A percentile compares a stretch with the other conserved stretches of the same genome.
phyloP scores from a whole-genome alignment of 331 rosid genomes.

The Quercus tomentella region DNA sequence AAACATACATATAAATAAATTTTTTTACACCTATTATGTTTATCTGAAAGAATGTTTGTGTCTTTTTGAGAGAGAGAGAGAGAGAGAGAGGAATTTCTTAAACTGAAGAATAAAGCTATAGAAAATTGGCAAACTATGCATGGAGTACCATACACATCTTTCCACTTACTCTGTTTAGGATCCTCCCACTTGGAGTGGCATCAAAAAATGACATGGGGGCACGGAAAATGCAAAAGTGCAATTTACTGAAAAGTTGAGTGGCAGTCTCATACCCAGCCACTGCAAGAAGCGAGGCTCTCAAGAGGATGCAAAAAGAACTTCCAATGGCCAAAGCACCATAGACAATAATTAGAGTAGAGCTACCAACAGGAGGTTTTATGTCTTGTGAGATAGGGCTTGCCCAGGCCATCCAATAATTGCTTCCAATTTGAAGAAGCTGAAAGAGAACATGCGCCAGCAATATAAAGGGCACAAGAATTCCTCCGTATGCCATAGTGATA shows the following conservation, averaged over 20 bases:
- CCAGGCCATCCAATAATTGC: slow-evolving; percentile 70
- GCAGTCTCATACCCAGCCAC: slow-evolving; percentile 49
- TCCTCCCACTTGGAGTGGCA: slow-evolving; percentile 85
- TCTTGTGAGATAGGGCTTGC: slow-evolving; percentile 39
- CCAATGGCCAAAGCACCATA: slow-evolving; percentile 49
- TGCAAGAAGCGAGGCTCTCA: slow-evolving; percentile 31
- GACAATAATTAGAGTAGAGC: slow-evolving; percentile 27
- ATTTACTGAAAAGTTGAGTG: slow-evolving; percentile 45
- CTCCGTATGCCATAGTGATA: slow-evolving; percentile 55
- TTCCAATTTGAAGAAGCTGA: slow-evolving; percentile 43
- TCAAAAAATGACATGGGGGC: slow-evolving; percentile 93
- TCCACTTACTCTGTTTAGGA: slow-evolving; percentile 65
- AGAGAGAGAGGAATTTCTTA: not conserved
- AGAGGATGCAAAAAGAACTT: slow-evolving; percentile 38
- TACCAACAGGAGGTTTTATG: slow-evolving; percentile 25
- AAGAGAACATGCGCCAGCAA: slow-evolving; percentile 37
- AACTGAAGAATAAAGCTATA: not conserved
- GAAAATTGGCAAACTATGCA: not conserved
- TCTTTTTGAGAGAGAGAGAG: not conserved
- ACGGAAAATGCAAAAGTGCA: slow-evolving; percentile 64
- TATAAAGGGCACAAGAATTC: slow-evolving; percentile 58
- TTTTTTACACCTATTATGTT: not conserved
- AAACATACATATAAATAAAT: not conserved
- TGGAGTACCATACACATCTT: not conserved
- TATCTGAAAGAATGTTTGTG: not conserved